These are phyloP conservation scores for Coniferiporia weirii DNA, from an alignment of 1,284 basidiomycete species.

Conservation along the genomic window DNA sequence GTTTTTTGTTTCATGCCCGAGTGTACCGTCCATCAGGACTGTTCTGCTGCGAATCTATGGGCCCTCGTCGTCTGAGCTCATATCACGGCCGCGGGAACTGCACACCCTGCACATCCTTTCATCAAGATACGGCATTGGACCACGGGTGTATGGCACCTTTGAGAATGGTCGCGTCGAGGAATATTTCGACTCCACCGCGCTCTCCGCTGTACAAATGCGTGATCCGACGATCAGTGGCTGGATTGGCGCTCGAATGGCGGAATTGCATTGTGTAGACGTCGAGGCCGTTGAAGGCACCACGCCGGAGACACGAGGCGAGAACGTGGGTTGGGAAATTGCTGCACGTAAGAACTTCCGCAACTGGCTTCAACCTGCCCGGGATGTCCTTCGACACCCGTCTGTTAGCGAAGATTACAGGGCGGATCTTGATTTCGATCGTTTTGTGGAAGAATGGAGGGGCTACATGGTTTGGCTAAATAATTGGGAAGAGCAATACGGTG, in stretches of 20 bases:
- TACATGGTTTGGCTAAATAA: constrained; percentile 68
- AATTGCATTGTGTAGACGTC: constrained; percentile 87
- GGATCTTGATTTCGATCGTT: constrained; percentile 58
- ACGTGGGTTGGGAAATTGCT: constrained; percentile 50
- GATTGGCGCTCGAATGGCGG: constrained; percentile 89
- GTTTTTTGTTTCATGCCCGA: constrained; percentile 78
- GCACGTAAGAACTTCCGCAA: constrained; percentile 55
- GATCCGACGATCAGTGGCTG: constrained; percentile 70
- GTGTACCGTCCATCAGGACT: constrained; percentile 50
- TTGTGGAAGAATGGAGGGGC: constrained; percentile 56
- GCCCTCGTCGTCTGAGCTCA: constrained; percentile 76
- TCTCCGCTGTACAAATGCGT: constrained; percentile 73
- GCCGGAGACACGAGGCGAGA: constrained; percentile 35
- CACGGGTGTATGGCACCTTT: constrained; percentile 88
- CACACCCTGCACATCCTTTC: constrained; percentile 85
- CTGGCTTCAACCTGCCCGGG: constrained; percentile 60
- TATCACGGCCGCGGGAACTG: constrained; percentile 81
- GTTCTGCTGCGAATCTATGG: constrained; percentile 88
- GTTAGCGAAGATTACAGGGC: constrained; percentile 38
- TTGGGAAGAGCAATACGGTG: constrained; percentile 49
- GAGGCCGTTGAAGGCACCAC: constrained; percentile 51
- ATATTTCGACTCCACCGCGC: constrained; percentile 83
- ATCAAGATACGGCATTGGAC: constrained; percentile 83
- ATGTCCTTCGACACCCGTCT: constrained; percentile 54
- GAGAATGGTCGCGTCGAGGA: constrained; percentile 90